phyloP scores from a whole-genome alignment of 768 basidiomycete genomes.

The Termitomyces sp. region DNA sequence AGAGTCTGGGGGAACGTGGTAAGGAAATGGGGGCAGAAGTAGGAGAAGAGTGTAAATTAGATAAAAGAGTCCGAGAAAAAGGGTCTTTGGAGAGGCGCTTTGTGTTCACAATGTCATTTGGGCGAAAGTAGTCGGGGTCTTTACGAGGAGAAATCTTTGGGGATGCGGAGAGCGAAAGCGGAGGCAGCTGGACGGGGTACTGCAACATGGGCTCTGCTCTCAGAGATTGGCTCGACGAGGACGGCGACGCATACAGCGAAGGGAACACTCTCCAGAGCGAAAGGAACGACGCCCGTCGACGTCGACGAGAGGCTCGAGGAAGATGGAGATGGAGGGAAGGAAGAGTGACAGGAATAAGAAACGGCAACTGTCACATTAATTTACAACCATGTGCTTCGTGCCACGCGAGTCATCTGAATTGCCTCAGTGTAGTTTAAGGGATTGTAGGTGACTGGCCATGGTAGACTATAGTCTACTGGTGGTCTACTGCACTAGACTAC shows the following conservation, averaged over 20 bases:
- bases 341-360: conserved; percentile 21
- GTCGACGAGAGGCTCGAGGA: conserved; percentile 11
- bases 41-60: conserved; percentile 19
- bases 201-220: conserved; percentile 55
- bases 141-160: conserved; percentile 26
- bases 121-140: conserved; percentile 33
- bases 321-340: background rate
- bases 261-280: conserved; percentile 10
- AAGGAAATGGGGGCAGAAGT: conserved; percentile 27
- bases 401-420: conserved; percentile 1
- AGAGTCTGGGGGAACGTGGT: conserved; percentile 27
- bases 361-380: conserved; percentile 16
- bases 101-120: conserved; percentile 36
- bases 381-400: conserved; percentile 10
- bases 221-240: conserved; percentile 34
- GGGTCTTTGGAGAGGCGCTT: conserved; percentile 37
- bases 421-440: too few relatives aligned
- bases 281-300: conserved; percentile 24
- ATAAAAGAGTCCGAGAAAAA: conserved; percentile 24
- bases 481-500: too few relatives aligned
- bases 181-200: conserved; percentile 41
- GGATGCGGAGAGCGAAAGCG: conserved; percentile 32
- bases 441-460: too few relatives aligned
- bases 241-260: conserved; percentile 22
- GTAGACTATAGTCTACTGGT: background rate